phyloP scores from a whole-genome alignment of 2,329 filamentous ascomycete species.

The Phyllosticta ampelicida region DNA sequence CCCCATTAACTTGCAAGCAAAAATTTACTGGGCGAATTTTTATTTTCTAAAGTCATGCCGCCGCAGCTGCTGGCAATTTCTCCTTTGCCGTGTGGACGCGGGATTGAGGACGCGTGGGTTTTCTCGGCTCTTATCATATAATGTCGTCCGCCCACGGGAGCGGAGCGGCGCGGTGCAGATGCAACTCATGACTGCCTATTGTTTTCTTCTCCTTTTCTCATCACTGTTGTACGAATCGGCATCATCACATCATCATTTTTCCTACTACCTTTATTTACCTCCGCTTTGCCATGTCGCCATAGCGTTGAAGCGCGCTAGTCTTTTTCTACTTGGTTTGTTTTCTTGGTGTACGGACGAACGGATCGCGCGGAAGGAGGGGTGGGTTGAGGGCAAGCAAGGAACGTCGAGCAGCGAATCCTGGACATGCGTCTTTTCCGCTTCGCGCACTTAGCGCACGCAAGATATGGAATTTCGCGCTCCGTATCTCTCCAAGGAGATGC shows the following conservation, averaged over 20 bases:
- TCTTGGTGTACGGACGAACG: no score
- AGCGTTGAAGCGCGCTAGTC: no score
- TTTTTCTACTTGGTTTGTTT: no score
- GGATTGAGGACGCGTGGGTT: neutral
- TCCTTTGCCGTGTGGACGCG: neutral
- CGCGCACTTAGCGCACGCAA: no score
- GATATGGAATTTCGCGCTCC: no score
- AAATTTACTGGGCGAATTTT: slow-evolving; percentile 5
- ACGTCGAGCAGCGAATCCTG: no score
- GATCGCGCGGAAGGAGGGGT: no score
- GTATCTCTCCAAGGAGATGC: no score
- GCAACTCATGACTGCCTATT: neutral
- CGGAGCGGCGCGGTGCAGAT: neutral
- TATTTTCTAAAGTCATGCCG: neutral
- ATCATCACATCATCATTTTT: neutral
- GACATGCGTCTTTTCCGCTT: no score
- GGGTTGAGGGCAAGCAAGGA: no score
- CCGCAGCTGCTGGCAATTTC: neutral
- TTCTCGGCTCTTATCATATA: slow-evolving; percentile 3
- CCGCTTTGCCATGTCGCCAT: no score
- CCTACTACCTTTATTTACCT: neutral
- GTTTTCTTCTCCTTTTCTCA: neutral
- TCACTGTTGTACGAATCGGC: neutral
- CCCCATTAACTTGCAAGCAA: neutral
- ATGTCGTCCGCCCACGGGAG: neutral